phyloP scores from a whole-genome alignment of 768 basidiomycete species.

The Amanita molliuscula region DNA sequence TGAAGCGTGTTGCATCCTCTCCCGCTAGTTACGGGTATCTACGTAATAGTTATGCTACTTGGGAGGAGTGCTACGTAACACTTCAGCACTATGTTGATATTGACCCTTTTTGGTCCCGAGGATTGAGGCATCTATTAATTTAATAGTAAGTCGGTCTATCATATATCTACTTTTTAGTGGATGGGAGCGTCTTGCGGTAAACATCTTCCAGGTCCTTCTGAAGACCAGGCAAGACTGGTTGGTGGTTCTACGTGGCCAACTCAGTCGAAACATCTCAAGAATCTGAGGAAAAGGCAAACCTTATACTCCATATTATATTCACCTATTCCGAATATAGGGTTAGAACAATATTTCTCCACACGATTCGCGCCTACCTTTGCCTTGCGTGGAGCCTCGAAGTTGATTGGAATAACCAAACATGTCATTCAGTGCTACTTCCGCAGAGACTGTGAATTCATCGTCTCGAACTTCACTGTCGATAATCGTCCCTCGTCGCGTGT shows the following conservation, averaged over 20 bases:
- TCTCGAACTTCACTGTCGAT: slow-evolving; percentile 94
- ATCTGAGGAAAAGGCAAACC: slow-evolving; percentile 18
- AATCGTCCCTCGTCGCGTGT: slow-evolving; percentile 87
- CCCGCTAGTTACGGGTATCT: too few species aligned
- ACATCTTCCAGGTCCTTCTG: slow-evolving; percentile 87
- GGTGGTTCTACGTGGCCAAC: slow-evolving; percentile 43
- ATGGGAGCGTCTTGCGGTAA: slow-evolving; percentile 67
- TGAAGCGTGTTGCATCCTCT: too few species aligned
- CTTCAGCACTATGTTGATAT: neutral
- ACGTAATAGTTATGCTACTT: too few species aligned
- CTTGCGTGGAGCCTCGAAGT: slow-evolving; percentile 89
- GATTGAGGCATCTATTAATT: neutral
- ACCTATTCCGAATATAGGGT: slow-evolving; percentile 23
- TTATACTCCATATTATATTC: slow-evolving; percentile 78
- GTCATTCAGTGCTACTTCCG: slow-evolving; percentile 92
- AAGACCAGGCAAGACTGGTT: slow-evolving; percentile 74
- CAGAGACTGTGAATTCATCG: slow-evolving; percentile 88
- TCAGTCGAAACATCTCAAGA: neutral
- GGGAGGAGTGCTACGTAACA: too few species aligned
- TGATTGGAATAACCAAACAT: slow-evolving; percentile 98
- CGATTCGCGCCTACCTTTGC: slow-evolving; percentile 50
- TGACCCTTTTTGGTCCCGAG: neutral
- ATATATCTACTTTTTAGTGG: slow-evolving; percentile 52
- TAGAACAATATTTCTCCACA: neutral
- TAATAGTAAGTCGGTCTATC: neutral